phyloP scores from a whole-genome alignment of 228 moss, liverwort and hornwort genomes.

The Sphagnum magellanicum region DNA sequence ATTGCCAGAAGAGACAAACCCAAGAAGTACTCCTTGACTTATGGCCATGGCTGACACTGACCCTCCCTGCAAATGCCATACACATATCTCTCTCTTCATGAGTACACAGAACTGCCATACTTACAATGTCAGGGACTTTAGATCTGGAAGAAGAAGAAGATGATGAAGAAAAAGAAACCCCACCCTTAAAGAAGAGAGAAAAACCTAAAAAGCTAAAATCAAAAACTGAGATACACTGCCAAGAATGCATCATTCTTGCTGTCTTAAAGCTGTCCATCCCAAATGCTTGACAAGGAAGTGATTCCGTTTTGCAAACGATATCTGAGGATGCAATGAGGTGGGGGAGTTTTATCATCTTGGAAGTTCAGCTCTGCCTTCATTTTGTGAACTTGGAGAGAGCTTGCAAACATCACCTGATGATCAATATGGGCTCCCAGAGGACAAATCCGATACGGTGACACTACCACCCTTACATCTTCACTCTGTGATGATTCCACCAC shows the following conservation, averaged over 20 bases:
- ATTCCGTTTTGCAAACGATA: too few species aligned
- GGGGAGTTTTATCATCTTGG: neutral
- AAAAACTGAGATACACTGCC: too few species aligned
- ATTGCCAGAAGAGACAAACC: constrained; percentile 59
- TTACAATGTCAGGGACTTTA: neutral
- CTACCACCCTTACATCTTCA: constrained; percentile 49
- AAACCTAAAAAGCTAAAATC: too few species aligned
- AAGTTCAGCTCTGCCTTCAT: too few species aligned
- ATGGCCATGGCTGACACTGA: constrained; percentile 97
- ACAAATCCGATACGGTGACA: constrained; percentile 93
- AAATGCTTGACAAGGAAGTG: too few species aligned
- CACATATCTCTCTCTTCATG: neutral
- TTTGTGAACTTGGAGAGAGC: too few species aligned
- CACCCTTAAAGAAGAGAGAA: too few species aligned
- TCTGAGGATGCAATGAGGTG: too few species aligned
- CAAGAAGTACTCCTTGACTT: constrained; percentile 69
- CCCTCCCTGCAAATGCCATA: constrained; percentile 61
- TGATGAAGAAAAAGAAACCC: neutral
- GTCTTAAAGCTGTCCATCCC: too few species aligned
- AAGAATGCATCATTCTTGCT: too few species aligned
- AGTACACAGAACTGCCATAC: neutral
- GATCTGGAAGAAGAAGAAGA: neutral
- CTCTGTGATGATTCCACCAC: constrained; percentile 6
- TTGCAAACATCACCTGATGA: constrained; percentile 52
- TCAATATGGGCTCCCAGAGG: constrained; percentile 95